Evolutionary conservation across 1,139 yeast species (phyloP).

Genomic region (Lodderomyces orthopsilosis): DNA sequence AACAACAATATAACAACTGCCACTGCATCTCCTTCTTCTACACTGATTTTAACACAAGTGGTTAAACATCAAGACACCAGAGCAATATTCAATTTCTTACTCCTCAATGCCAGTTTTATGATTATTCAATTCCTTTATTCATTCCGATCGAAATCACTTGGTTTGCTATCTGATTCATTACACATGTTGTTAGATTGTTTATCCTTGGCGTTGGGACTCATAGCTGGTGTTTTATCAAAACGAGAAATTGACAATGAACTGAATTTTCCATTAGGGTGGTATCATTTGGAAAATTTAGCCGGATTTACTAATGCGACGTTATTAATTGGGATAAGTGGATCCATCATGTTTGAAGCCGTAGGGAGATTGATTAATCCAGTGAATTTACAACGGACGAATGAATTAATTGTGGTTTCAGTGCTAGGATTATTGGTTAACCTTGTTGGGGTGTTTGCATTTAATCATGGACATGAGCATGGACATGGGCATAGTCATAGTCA

Average conservation of each 20-base stretch:
- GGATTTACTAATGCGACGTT: conserved; percentile 94
- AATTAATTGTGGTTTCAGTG: conserved; percentile 76
- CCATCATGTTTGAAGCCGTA: conserved; percentile 82
- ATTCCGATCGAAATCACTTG: conserved; percentile 86
- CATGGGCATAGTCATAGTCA: conserved; percentile 36
- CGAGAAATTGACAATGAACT: conserved; percentile 52
- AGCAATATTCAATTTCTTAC: conserved; percentile 82
- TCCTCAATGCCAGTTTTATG: conserved; percentile 90
- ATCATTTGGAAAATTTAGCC: conserved; percentile 83
- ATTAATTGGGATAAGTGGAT: conserved; percentile 82
- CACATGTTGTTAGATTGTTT: conserved; percentile 97
- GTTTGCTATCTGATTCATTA: conserved; percentile 85
- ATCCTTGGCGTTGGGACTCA: conserved; percentile 81
- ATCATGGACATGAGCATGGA: conserved; percentile 61
- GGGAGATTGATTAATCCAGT: conserved; percentile 81
- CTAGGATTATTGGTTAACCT: conserved; percentile 85
- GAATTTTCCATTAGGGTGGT: conserved; percentile 81
- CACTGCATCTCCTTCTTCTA: conserved; percentile 3
- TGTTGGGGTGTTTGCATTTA: conserved; percentile 91
- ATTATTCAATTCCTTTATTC: conserved; percentile 88
- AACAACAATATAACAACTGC: conserved; percentile 1
- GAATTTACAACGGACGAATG: conserved; percentile 75
- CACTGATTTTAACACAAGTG: conserved; percentile 35
- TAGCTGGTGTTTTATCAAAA: conserved; percentile 69
- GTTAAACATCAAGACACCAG: conserved; percentile 71